Base-by-base conservation (phyloP, 257 asterid species). In the Solanum ahanhuiri region DNA sequence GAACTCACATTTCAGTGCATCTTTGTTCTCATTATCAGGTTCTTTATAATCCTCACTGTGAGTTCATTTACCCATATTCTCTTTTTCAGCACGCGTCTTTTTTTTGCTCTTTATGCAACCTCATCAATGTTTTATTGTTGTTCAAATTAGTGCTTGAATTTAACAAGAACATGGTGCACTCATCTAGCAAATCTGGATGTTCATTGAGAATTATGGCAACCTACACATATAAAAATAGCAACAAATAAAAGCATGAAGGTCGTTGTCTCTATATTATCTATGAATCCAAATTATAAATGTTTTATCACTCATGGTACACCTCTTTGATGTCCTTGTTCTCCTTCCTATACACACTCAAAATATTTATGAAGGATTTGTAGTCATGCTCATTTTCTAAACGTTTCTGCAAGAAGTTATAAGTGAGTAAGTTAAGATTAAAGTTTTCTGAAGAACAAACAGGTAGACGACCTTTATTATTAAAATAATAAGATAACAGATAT, bases 181-280 rank as follows among this genome's bases (percentile, higher is more conserved):
- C 98, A 10, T 92, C 98, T 48, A 94, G 98, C 88, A 97, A 98
- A 91, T 97, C 98, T 25, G 94, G 93, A 84, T 97, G 98, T 86
- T 91, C 96, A 60, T 86, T 92, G 89, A 97, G 93, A 88, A 97
- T 97, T 18, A 89, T 87, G 79, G 95, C 95, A 88, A 97, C 98
- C 98, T 97, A 92, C 76, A 88, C 54, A 85, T 45, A 87, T 25
- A 34, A 17, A 5, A 15, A n/a, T 5, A 75, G 3, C 5, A 23
- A 76, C 14, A 63, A n/a, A 17, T 6, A 12, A 17, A 66, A 66
- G 12, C 76, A 54, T 10, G 12, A 51, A 18, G 4, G 63, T 69
- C 12, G n/a, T 28, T 23, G 12, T 54, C 3, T 54, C 7, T 54
- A 58, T 33, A 84, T 43, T 2, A 35, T 1, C 3, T 7, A 4